Base-by-base conservation (phyloP, 257 asterid genomes). In the Solanum bulbocastanum region DNA sequence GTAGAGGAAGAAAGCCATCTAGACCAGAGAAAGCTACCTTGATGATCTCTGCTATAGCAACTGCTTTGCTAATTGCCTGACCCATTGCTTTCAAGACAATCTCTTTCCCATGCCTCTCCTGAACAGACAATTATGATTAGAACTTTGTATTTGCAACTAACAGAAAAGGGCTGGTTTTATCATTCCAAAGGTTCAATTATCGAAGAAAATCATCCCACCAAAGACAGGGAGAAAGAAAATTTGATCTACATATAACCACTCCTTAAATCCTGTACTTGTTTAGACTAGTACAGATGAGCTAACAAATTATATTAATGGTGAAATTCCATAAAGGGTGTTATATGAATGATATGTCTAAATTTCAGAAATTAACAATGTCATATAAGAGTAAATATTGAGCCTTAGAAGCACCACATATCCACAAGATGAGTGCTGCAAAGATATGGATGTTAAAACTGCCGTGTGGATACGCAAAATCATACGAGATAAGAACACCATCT, bases 1-100 rank as follows among this genome's bases (percentile, higher is more conserved):
- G 65, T 15, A 13, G 12, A 36, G n/a, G 25, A 66, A 49, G 39
- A 78, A 27, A 58, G 16, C 36, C 23, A 44, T 37, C 83, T 14
- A 36, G 27, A 23, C 36, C 20, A 84, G 83, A 44, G 72, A 37
- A 82, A 86, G 79, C 87, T 91, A 89, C 99, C 99, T 96, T 96
- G 49, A 96, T 90, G 87, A 94, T 92, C 90, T 96, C 98, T 58
- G 98, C 93, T 89, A 95, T 91, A 72, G 95, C 98, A 39, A 96
- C 98, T 15, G 98, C 90, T 93, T 94, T 96, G 94, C 95, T 95
- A 87, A 96, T 94, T 11, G 96, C 98, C 89, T 94, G 98, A 10
- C 99, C 99, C 99, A 96, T 95, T 86, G 98, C 99, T 92, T 95
- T 95, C 92, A 96, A 90, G 87, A 95, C 98, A 89, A 95, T 94